phyloP scores from a whole-genome alignment of 345 rosid genomes.

The Alliaria petiolata region DNA sequence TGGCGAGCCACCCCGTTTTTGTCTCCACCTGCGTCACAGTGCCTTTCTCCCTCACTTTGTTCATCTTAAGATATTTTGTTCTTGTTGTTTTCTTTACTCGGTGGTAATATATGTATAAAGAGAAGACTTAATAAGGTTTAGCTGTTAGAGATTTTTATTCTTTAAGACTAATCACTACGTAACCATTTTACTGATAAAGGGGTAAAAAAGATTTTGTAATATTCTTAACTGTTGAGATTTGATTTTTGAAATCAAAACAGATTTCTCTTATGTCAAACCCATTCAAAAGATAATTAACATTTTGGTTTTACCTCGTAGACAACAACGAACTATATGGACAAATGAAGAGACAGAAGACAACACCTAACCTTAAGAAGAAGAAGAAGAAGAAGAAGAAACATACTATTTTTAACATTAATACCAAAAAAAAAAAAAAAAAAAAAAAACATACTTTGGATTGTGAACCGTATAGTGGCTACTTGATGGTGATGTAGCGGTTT shows the following conservation, averaged over 20 bases:
- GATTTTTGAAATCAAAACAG: not conserved
- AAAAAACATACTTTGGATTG: not conserved
- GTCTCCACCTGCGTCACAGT: not conserved
- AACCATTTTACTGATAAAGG: not conserved
- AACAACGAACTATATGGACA: slow-evolving; percentile 3
- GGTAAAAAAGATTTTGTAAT: not conserved
- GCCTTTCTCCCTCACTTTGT: not conserved
- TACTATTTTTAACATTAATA: too few relatives aligned
- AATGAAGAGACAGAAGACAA: not conserved
- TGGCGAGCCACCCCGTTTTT: not conserved
- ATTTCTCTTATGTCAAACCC: not conserved
- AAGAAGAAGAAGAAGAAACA: not conserved
- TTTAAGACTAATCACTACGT: not conserved
- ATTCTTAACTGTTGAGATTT: not conserved
- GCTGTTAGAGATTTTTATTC: too few relatives aligned
- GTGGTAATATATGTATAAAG: too few relatives aligned
- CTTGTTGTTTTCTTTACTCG: not conserved
- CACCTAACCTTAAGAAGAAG: not conserved
- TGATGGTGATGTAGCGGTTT: slow-evolving; percentile 91
- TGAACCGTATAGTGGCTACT: slow-evolving; percentile 39
- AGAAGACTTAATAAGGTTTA: too few relatives aligned
- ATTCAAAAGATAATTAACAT: slow-evolving; percentile 5
- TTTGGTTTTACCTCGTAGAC: not conserved
- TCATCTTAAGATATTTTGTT: not conserved
- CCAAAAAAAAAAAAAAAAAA: too few relatives aligned